phyloP scores from a whole-genome alignment of 2,329 filamentous ascomycete genomes.

The Penicillium sclerotiorum region DNA sequence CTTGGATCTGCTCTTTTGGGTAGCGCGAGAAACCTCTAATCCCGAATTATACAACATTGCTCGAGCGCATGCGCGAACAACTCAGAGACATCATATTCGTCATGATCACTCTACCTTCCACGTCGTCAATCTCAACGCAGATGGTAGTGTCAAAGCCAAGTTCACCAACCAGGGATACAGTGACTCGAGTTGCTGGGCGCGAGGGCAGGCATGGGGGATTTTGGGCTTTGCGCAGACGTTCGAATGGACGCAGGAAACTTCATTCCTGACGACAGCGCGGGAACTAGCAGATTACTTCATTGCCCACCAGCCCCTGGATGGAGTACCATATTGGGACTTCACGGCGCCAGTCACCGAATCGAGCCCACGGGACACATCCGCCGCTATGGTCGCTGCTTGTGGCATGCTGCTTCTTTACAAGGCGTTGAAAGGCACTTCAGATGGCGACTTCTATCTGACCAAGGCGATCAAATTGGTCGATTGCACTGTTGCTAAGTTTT shows the following conservation, averaged over 20 bases:
- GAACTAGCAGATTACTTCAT: conserved; percentile 53
- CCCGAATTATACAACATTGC: conserved; percentile 18
- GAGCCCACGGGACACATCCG: conserved; percentile 41
- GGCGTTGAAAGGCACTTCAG: conserved; percentile 14
- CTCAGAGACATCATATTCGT: conserved; percentile 44
- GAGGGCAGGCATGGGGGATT: conserved; percentile 32
- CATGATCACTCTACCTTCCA: conserved; percentile 30
- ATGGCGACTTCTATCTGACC: conserved; percentile 3
- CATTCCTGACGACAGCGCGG: conserved; percentile 44
- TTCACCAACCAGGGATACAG: conserved; percentile 31
- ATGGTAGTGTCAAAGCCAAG: conserved; percentile 36
- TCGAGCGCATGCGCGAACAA: conserved; percentile 43
- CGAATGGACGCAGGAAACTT: conserved; percentile 31
- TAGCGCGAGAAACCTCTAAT: conserved; percentile 36
- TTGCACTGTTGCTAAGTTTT: conserved; percentile 10
- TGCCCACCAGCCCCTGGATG: too few species aligned
- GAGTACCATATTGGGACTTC: conserved; percentile 57
- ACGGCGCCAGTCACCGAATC: conserved; percentile 44
- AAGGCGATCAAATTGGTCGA: conserved; percentile 11
- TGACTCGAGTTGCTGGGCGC: conserved; percentile 28
- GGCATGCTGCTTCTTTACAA: conserved; percentile 45
- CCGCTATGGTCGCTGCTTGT: conserved; percentile 47
- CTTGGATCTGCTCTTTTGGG: conserved; percentile 45
- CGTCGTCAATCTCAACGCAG: conserved; percentile 46
- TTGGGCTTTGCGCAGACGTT: conserved; percentile 45